phyloP scores from a whole-genome alignment of 2,329 filamentous ascomycete species.

The Dendrostoma leiphaemia region DNA sequence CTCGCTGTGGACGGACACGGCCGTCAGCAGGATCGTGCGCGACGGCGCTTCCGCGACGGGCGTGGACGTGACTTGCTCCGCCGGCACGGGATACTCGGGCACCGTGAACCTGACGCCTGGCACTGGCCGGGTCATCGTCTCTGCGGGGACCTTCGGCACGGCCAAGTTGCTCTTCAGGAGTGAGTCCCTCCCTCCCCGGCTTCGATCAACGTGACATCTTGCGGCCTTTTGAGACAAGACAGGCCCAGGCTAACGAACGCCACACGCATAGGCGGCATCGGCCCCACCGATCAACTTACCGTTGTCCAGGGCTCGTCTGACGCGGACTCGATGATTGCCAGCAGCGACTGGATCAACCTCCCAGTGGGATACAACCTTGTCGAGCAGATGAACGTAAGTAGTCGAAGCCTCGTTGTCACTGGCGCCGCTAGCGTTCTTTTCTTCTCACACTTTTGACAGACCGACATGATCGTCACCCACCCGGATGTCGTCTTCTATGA shows the following conservation, averaged over 20 bases:
- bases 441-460: constrained; percentile 28
- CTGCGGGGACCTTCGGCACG: constrained; percentile 68
- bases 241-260: constrained; percentile 17
- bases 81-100: constrained; percentile 53
- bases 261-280: constrained; percentile 54
- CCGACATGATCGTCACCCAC: constrained; percentile 44
- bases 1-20: constrained; percentile 63
- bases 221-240: too few relatives aligned
- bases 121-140: constrained; percentile 65
- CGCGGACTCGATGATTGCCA: constrained; percentile 48
- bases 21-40: constrained; percentile 66
- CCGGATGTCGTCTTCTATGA: constrained; percentile 56
- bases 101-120: constrained; percentile 57
- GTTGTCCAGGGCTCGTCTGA: constrained; percentile 50
- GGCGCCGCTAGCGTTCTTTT: not conserved
- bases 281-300: constrained; percentile 57
- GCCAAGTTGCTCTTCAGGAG: constrained; percentile 67
- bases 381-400: constrained; percentile 45
- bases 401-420: not conserved
- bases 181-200: constrained; percentile 20
- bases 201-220: too few relatives aligned
- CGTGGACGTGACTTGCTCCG: constrained; percentile 61
- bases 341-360: constrained; percentile 53
- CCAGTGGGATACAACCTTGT: constrained; percentile 59
- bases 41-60: constrained; percentile 61